Conservation (phyloP, 805 yeast genomes). For the Wickerhamomyces chaumierensis region DNA sequence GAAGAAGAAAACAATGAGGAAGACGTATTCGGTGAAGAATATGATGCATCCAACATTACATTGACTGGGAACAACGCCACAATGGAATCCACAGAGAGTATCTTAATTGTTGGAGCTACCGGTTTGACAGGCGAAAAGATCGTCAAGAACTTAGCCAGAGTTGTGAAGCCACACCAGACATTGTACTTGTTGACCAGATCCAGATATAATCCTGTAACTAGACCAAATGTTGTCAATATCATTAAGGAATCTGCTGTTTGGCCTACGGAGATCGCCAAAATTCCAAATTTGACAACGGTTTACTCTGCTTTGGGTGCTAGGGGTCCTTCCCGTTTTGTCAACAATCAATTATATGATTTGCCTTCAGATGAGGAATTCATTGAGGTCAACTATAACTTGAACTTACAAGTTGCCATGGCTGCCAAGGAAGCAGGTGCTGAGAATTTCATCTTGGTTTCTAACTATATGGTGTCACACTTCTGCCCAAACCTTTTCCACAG, state of each 20-base stretch:
- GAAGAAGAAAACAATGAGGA: too few relatives aligned
- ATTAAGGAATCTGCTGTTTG: conserved; percentile 7
- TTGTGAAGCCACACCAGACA: conserved; percentile 1
- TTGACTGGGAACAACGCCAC: background rate
- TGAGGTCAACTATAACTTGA: conserved; percentile 7
- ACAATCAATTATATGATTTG: background rate
- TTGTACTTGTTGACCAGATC: conserved; percentile 6
- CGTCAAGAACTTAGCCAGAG: conserved; percentile 6
- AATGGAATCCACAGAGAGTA: conserved; percentile 1
- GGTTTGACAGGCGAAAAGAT: conserved; percentile 9
- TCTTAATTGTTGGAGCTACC: conserved; percentile 10
- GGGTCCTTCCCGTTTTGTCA: conserved; percentile 2
- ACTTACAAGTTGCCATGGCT: conserved; percentile 7
- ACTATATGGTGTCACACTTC: conserved; percentile 2
- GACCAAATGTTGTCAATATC: conserved; percentile 6
- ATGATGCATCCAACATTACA: background rate
- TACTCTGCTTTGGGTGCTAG: conserved; percentile 9
- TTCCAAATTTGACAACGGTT: conserved; percentile 7
- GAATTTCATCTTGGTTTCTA: conserved; percentile 7
- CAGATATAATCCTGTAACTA: conserved; percentile 1
- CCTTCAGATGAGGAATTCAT: conserved; percentile 4
- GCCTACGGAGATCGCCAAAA: conserved; percentile 4
- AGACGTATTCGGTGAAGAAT: too few relatives aligned
- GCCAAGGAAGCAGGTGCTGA: conserved; percentile 5
- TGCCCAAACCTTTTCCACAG: conserved; percentile 4